phyloP scores from a whole-genome alignment of 192 early-diverging fungal genomes.

The Spinellus fusiger region DNA sequence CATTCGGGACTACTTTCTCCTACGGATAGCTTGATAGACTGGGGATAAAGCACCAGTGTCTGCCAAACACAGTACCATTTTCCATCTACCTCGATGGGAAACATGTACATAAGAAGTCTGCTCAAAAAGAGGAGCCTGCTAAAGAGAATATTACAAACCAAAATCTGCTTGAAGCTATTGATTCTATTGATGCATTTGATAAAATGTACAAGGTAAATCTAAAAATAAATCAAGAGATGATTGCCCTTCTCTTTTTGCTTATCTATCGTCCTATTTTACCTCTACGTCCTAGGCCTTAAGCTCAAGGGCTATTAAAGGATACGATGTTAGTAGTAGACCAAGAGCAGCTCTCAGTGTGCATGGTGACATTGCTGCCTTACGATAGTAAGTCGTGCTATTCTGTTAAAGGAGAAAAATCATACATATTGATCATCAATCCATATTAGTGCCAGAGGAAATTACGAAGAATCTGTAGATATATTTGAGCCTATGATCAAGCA shows the following conservation, averaged over 20 bases:
- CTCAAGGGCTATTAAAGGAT: conserved; percentile 61
- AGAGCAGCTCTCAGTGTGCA: conserved; percentile 59
- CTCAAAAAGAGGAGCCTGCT: conserved; percentile 22
- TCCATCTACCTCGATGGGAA: conserved; percentile 46
- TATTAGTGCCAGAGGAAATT: conserved; percentile 54
- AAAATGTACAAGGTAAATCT: conserved; percentile 61
- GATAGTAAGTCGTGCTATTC: conserved; percentile 52
- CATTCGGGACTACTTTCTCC: not conserved
- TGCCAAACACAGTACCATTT: conserved; percentile 48
- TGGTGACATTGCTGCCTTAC: conserved; percentile 69
- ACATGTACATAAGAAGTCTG: conserved; percentile 1
- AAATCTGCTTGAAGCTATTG: conserved; percentile 56
- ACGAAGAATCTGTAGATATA: conserved; percentile 55
- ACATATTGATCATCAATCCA: not conserved
- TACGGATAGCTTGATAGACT: conserved; percentile 64
- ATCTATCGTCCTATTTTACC: not conserved
- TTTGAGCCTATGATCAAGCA: conserved; percentile 54
- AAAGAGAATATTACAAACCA: conserved; percentile 50
- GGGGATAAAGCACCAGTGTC: conserved; percentile 50
- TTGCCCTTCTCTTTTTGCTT: not conserved
- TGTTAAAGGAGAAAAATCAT: not conserved
- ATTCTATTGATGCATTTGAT: conserved; percentile 59
- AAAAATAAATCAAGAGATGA: not conserved
- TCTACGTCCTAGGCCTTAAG: conserved; percentile 46
- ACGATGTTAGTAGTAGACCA: conserved; percentile 54